Conservation (phyloP, 257 asterid genomes). For the Nicotiana knightiana region DNA sequence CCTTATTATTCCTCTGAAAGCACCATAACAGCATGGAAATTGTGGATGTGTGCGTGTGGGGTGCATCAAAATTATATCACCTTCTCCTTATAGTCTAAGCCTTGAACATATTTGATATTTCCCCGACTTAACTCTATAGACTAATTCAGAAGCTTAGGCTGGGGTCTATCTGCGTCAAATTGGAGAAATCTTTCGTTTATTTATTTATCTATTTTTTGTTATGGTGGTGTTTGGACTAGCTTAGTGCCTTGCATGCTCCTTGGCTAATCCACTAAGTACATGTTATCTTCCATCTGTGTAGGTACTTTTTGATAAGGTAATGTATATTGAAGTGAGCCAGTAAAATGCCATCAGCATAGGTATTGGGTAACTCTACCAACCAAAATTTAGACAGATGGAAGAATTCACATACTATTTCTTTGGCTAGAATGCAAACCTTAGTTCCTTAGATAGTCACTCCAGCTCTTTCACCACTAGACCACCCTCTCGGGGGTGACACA, state of each 20-base stretch:
- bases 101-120: not conserved
- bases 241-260: not conserved
- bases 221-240: not conserved
- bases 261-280: not conserved
- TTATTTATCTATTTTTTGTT: not conserved
- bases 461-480: not conserved
- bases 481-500: not conserved
- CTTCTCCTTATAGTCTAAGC: not conserved
- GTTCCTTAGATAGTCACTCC: not conserved
- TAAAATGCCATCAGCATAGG: not conserved
- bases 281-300: not conserved
- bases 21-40: not conserved
- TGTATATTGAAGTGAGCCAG: too few relatives aligned
- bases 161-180: not conserved
- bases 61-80: not conserved
- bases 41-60: not conserved
- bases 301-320: not conserved
- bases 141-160: not conserved
- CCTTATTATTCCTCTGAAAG: not conserved
- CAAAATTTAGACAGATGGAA: not conserved
- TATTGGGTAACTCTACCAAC: not conserved
- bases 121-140: not conserved
- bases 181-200: not conserved
- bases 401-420: not conserved
- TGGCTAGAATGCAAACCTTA: not conserved